These are phyloP conservation scores for Boletus sp. DNA, from an alignment of 768 basidiomycete genomes.

Conservation along the genomic window DNA sequence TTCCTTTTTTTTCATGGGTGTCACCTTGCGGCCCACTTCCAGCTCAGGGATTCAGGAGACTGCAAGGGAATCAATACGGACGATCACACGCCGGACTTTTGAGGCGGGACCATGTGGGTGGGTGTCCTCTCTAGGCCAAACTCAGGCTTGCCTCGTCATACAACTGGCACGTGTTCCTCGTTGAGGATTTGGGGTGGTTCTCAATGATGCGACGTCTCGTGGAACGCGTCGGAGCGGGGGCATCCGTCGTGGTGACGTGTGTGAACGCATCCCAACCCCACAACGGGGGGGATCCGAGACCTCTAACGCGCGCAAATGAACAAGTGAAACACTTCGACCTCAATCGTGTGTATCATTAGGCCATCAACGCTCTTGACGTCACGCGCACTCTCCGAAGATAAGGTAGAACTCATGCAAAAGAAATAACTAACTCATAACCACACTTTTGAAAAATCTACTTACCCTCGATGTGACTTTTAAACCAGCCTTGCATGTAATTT, in stretches of 20 bases:
- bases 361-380: background rate
- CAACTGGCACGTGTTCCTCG: conserved; percentile 6
- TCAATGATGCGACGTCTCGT: background rate
- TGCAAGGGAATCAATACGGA: conserved; percentile 2
- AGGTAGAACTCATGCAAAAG: conserved; percentile 2
- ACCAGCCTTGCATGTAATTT: too few relatives aligned
- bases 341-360: background rate
- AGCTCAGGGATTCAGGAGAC: conserved; percentile 7
- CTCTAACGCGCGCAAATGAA: background rate
- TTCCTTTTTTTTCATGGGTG: conserved; percentile 6
- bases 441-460: conserved; percentile 2
- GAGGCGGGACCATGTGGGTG: background rate
- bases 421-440: background rate
- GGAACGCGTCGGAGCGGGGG: background rate
- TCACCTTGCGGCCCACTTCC: background rate
- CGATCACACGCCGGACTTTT: conserved; percentile 1
- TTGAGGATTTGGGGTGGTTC: conserved; percentile 13
- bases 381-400: conserved; percentile 1
- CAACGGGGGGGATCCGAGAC: background rate
- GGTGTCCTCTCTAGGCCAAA: background rate
- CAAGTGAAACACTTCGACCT: conserved; percentile 22
- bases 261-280: background rate
- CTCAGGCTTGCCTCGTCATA: background rate
- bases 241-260: background rate
- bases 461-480: too few relatives aligned